These are phyloP conservation scores for Didymella exigua DNA, from an alignment of 2,329 filamentous ascomycete species.

Conservation along the genomic window DNA sequence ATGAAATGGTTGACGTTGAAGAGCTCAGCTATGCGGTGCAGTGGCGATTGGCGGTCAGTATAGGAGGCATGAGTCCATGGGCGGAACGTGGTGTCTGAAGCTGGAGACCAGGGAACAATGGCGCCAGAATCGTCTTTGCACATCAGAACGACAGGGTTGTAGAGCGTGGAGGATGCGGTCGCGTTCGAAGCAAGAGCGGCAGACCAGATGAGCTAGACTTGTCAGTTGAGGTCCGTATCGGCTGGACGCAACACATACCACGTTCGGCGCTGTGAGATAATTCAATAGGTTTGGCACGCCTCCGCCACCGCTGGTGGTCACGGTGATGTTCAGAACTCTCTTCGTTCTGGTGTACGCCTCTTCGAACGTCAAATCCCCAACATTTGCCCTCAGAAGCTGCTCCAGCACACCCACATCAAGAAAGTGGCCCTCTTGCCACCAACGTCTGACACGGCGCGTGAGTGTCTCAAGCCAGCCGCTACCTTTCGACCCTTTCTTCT, in stretches of 20 bases:
- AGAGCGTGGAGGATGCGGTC: constrained; percentile 68
- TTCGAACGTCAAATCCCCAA: constrained; percentile 89
- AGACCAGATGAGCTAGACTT: constrained; percentile 73
- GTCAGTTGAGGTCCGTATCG: constrained; percentile 15
- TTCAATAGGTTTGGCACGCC: constrained; percentile 87
- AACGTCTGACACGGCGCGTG: constrained; percentile 69
- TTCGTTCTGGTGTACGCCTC: constrained; percentile 88
- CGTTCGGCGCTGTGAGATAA: constrained; percentile 90
- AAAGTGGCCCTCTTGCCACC: constrained; percentile 78
- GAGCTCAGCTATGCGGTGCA: constrained; percentile 76
- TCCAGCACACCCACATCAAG: constrained; percentile 82
- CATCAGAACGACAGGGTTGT: constrained; percentile 70
- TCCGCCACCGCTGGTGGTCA: constrained; percentile 74
- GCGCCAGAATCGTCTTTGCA: constrained; percentile 77
- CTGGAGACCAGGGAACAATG: constrained; percentile 74
- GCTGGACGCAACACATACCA: constrained; percentile 66
- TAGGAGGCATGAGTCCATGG: constrained; percentile 69
- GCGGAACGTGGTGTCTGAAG: constrained; percentile 65
- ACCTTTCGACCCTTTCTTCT: constrained; percentile 29
- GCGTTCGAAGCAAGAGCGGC: constrained; percentile 79
- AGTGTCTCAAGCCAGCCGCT: constrained; percentile 61
- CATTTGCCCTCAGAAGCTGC: constrained; percentile 80
- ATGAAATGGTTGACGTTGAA: constrained; percentile 97
- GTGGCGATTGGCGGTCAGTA: constrained; percentile 68
- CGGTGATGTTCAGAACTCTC: constrained; percentile 87